Percentiles rank a stretch among this genome's conserved stretches.
These are phyloP conservation scores for Aegilops tauschii DNA, from an alignment of 176 grass and related monocot genomes.

Conservation along the genomic window DNA sequence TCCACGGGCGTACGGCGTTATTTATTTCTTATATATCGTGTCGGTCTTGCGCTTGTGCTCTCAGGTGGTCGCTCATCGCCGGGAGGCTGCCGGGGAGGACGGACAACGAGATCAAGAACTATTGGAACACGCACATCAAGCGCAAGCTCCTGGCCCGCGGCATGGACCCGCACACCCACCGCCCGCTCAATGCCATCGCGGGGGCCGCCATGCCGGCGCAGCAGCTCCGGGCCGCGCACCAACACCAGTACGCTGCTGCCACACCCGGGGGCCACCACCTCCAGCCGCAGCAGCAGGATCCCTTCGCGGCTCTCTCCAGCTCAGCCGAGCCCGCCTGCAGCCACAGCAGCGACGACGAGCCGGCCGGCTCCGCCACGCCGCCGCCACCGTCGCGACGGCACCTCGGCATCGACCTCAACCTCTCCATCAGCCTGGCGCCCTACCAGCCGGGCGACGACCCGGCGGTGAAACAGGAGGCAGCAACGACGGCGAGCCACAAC, in stretches of 20 bases:
- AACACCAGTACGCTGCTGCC: neutral
- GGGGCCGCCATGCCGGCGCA: neutral
- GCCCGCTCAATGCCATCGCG: slow-evolving; percentile 42
- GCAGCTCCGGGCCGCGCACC: neutral
- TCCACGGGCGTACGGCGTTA: neutral
- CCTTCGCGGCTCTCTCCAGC: slow-evolving; percentile 1
- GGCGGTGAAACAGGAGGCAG: neutral
- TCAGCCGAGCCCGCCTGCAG: slow-evolving; percentile 39
- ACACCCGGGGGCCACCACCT: neutral
- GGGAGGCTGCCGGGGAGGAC: slow-evolving; percentile 73
- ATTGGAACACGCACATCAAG: slow-evolving; percentile 97
- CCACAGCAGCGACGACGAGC: slow-evolving; percentile 60
- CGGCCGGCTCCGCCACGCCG: slow-evolving; percentile 25
- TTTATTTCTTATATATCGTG: neutral
- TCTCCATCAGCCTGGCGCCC: slow-evolving; percentile 68
- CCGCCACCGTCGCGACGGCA: neutral
- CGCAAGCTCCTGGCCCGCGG: slow-evolving; percentile 71
- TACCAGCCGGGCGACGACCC: slow-evolving; percentile 38
- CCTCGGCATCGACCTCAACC: slow-evolving; percentile 81
- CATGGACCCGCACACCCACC: slow-evolving; percentile 75
- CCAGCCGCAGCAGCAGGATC: slow-evolving; percentile 14
- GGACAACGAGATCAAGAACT: slow-evolving; percentile 97
- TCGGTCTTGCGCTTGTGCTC: neutral
- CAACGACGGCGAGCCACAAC: neutral
- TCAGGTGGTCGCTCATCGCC: slow-evolving; percentile 89